Conservation (phyloP, 2,329 filamentous ascomycete genomes). For the Aureobasidium lini region DNA sequence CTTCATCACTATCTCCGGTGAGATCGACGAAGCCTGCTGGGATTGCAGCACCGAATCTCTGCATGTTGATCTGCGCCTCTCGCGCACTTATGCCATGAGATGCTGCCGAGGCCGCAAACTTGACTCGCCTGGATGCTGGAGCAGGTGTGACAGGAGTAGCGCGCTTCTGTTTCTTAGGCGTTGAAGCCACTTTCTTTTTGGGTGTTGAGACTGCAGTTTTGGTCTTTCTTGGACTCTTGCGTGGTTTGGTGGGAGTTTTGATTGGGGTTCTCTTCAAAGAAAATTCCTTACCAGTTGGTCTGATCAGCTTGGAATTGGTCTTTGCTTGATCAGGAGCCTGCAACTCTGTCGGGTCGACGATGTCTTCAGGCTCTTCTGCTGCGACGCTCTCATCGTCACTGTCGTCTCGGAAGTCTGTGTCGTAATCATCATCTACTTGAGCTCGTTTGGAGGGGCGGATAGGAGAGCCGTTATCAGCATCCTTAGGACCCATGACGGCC, state of each 20-base stretch:
- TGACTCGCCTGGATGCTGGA: neutral
- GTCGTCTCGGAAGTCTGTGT: constrained; percentile 44
- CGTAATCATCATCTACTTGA: constrained; percentile 33
- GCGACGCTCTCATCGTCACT: constrained; percentile 27
- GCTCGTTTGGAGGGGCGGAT: constrained; percentile 18
- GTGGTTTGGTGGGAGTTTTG: constrained; percentile 3
- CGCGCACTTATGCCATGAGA: neutral
- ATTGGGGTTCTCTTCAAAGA: constrained; percentile 2
- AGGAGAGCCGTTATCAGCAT: constrained; percentile 1
- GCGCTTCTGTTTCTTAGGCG: constrained; percentile 11
- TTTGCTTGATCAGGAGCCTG: constrained; percentile 9
- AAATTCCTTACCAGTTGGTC: constrained; percentile 13
- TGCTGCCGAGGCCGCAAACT: neutral
- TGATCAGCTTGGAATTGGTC: constrained; percentile 6
- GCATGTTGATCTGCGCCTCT: constrained; percentile 4
- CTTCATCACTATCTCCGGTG: constrained; percentile 8
- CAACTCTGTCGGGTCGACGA: constrained; percentile 14
- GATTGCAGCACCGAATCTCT: neutral
- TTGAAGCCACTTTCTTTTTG: constrained; percentile 10
- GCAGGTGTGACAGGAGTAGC: neutral
- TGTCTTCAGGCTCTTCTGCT: constrained; percentile 24
- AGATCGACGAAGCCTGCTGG: constrained; percentile 6
- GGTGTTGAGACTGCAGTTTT: neutral
- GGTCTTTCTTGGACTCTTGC: constrained; percentile 8
- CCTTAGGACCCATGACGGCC: constrained; percentile 19